Evolutionary conservation across 2,329 filamentous ascomycete species (phyloP), one percentile per base, ranked within the genome.

Genomic region (Pseudophaeomoniella oleicola): DNA sequence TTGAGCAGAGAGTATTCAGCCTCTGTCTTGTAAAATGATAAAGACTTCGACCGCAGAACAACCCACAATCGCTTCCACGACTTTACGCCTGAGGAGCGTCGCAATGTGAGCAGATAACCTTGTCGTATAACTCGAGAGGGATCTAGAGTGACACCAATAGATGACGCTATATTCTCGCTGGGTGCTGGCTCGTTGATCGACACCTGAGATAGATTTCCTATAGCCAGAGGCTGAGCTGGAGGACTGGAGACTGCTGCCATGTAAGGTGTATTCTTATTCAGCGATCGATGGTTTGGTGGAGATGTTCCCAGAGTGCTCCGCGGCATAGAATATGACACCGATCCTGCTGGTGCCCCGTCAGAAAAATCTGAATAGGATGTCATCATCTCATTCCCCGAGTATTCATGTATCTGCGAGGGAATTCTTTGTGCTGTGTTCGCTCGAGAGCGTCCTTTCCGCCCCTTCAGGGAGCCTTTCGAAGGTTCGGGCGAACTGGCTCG

Each of bases 21-120:
- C 38, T 92, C 83, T 52, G 92, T 81, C 58, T 94, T 94, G 67
- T 98, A 98, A 16, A 96, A 71, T 12, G 85, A 81, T 19, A 98
- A 65, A 44, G 82, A 86, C 36, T 81, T 78, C 1, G 84, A 80
- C 19, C 90, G 81, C 36, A 98, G 69, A 0, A 96, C 90, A 10
- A 81, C 81, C 90, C 90, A 96, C 40, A 86, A 71, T 48, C 85
- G 80, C 65, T 94, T 94, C 90, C 90, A 98, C 51, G 93, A 82
- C 33, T 81, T 77, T 37, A 98, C 74, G 5, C 86, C 85, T 33
- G 57, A 56, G 50, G 85, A 87, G 42, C 78, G 82, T 49, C 83
- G 85, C 39, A 94, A 71, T 42, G 85, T 76, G 56, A 83, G 81
- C 19, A 96, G 72, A 69, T 85, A 87, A 36, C 88, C 87, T 53